Conservation (phyloP, 2,329 filamentous ascomycete species). For the Triangularia verruculosa region DNA sequence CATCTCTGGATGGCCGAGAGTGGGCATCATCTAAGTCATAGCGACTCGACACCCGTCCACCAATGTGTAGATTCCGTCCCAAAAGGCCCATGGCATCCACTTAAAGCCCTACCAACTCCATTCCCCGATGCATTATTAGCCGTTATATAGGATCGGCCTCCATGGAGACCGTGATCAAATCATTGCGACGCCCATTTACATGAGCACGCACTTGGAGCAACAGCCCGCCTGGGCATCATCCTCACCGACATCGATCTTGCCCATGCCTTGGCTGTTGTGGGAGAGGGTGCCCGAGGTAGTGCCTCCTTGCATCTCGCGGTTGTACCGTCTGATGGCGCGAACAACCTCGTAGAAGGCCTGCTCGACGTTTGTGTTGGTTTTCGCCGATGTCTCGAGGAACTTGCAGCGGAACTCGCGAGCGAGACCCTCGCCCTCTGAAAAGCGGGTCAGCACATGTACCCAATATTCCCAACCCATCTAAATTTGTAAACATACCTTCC, state of each 20-base stretch:
- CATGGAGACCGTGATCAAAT: neutral
- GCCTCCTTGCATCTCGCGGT: conserved; percentile 95
- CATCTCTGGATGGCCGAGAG: neutral
- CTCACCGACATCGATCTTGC: conserved; percentile 78
- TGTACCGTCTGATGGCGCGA: conserved; percentile 94
- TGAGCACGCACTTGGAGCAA: conserved; percentile 82
- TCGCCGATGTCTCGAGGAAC: conserved; percentile 98
- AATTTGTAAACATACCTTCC: conserved; percentile 67
- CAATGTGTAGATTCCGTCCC: neutral
- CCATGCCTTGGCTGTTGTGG: conserved; percentile 57
- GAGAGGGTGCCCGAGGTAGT: conserved; percentile 66
- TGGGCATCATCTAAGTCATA: neutral
- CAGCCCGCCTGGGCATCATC: conserved; percentile 69
- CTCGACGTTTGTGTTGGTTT: conserved; percentile 97
- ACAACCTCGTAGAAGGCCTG: conserved; percentile 98
- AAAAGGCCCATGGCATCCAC: neutral
- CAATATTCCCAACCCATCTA: conserved; percentile 10
- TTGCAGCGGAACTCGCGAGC: conserved; percentile 90
- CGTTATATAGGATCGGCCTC: neutral
- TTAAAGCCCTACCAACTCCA: neutral
- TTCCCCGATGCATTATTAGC: conserved; percentile 2
- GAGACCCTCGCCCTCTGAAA: conserved; percentile 82
- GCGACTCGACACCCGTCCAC: neutral
- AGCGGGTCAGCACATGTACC: conserved; percentile 12
- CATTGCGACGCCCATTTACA: conserved; percentile 55